phyloP scores from a whole-genome alignment of 176 grass and related monocot genomes.

The Guadua angustifolia region DNA sequence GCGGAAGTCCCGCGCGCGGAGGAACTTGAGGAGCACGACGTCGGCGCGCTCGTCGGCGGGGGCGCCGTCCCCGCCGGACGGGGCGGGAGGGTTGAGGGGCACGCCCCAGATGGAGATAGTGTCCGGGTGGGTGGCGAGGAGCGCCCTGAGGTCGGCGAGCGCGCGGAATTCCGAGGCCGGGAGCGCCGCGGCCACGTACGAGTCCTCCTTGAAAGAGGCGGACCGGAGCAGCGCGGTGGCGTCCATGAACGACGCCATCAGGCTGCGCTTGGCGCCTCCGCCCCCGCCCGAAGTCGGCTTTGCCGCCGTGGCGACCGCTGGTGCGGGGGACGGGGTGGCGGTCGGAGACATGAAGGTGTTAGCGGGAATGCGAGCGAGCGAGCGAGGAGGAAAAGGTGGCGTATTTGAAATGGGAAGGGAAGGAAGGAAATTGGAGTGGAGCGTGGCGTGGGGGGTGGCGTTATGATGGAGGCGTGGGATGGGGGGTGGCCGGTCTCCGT shows the following conservation, averaged over 20 bases:
- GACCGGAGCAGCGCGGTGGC: constrained; percentile 63
- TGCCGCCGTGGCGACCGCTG: background rate
- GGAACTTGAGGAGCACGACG: constrained; percentile 94
- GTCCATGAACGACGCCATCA: constrained; percentile 83
- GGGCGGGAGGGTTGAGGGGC: constrained; percentile 37
- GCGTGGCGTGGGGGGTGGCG: background rate
- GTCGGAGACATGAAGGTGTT: constrained; percentile 42
- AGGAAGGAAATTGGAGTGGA: background rate
- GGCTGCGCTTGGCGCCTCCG: constrained; percentile 64
- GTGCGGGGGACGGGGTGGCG: constrained; percentile 41
- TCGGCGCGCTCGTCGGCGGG: constrained; percentile 69
- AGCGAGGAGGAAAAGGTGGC: background rate
- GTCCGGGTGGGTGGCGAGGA: constrained; percentile 65
- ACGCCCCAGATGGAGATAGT: constrained; percentile 88
- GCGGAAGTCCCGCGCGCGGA: constrained; percentile 86
- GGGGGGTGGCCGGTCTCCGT: background rate
- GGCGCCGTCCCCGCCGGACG: background rate
- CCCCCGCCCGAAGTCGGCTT: background rate
- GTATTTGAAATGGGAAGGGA: constrained; percentile 15
- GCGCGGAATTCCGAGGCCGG: constrained; percentile 67
- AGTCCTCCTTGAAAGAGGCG: constrained; percentile 93
- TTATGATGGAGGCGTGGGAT: constrained; percentile 50
- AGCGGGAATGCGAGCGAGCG: constrained; percentile 13
- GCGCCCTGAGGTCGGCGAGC: constrained; percentile 72
- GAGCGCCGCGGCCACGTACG: constrained; percentile 77